Base-by-base conservation (phyloP, 2,329 filamentous ascomycete genomes). In the Blumeria hordei region DNA sequence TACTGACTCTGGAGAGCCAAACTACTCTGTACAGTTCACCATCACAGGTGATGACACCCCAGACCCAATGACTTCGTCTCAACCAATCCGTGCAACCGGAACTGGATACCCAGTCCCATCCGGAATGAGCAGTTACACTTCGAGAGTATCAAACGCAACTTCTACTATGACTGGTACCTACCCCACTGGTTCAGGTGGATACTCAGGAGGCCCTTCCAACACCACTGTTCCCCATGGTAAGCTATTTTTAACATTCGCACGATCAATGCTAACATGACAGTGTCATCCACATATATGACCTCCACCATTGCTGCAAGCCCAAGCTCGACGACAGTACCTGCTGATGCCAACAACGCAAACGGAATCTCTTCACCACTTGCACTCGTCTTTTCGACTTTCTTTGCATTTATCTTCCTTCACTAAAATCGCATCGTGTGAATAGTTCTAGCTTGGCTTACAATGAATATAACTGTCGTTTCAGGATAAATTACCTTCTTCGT, bases 11-110 rank as follows among this genome's bases (percentile, higher is more conserved):
- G 56, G 55, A 14, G 52, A 14, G 3, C 52, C 53, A 37, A 65
- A 65, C 59, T 65, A 62, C 58, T 60, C 58, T 50, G 18, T 57
- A 8, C 58, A 62, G 55, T 64, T 65, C 56, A 43, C 57, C 28
- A 49, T 64, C n/a, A 57, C 57, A 34, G 62, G 61, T 33, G 59
- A 55, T 11, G 43, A 55, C n/a, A 35, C 56, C 9, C 56, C 61
- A 12, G 47, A 49, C 3, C 37, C 50, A 6, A n/a, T 39, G 33
- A 21, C 16, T 6, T 32, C 53, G 1, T 44, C 53, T n/a, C 3
- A 12, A 10, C n/a, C 53, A 6, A 21, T 12, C 4, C 9, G 8
- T 1, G 14, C 36, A 3, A 44, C 37, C 16, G 7, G 21, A 11
- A 21, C 34, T 34, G n/a, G 18, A 11, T 6, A 34, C 6, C 16